Percentiles rank a stretch among this genome's conserved stretches.
Conservation (phyloP, 306 rosid genomes). For the Acacia crassicarpa region DNA sequence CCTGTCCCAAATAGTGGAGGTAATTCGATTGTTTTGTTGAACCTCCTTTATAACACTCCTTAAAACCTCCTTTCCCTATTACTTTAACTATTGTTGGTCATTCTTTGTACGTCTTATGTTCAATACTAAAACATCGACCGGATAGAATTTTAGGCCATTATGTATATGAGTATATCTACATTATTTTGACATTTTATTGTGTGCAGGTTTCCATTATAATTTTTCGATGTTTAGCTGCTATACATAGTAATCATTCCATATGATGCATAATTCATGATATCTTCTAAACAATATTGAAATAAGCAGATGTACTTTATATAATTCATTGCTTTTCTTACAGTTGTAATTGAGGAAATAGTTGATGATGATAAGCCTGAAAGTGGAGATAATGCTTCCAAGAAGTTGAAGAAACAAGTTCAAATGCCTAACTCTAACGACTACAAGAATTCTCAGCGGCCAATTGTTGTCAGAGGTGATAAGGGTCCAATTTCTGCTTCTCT, state of each 20-base stretch:
- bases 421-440: conserved; percentile 37
- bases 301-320: background rate
- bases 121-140: background rate
- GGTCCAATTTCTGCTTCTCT: conserved; percentile 54
- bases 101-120: background rate
- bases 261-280: background rate
- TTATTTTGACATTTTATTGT: background rate
- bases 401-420: conserved; percentile 49
- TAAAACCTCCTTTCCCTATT: too few relatives aligned
- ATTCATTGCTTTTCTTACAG: conserved; percentile 39
- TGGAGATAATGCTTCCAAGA: conserved; percentile 48
- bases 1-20: conserved; percentile 78
- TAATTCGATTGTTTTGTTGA: conserved; percentile 36
- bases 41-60: background rate
- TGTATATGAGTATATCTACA: too few relatives aligned
- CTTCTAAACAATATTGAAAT: background rate
- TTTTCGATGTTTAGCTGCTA: background rate
- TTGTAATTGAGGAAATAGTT: conserved; percentile 81
- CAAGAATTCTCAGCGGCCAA: conserved; percentile 48
- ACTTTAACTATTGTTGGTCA: background rate
- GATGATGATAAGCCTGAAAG: conserved; percentile 58
- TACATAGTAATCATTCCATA: background rate
- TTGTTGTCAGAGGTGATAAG: conserved; percentile 46
- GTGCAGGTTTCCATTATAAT: conserved; percentile 1
- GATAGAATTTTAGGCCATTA: background rate